These are phyloP conservation scores for Laguncularia racemosa DNA, from an alignment of 345 rosid species.

Conservation along the genomic window DNA sequence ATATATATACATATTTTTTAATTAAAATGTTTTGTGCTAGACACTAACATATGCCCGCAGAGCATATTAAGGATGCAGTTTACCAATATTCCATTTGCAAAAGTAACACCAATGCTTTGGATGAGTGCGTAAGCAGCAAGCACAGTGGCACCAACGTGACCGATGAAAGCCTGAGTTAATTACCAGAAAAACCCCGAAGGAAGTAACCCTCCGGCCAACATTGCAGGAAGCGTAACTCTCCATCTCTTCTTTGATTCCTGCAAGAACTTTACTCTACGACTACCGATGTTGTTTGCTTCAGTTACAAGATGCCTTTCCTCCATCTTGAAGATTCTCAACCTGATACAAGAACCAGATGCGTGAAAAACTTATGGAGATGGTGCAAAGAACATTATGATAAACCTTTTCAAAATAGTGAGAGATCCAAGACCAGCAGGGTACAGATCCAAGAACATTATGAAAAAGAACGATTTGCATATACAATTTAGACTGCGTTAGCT, in stretches of 20 bases:
- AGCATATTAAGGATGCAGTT: too few relatives aligned
- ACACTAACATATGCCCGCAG: too few relatives aligned
- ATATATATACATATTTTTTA: too few relatives aligned
- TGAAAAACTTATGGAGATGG: too few relatives aligned
- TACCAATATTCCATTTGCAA: conserved; percentile 26
- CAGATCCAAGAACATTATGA: too few relatives aligned
- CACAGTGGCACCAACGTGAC: conserved; percentile 27
- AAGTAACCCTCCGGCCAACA: conserved; percentile 34
- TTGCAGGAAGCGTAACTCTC: conserved; percentile 48
- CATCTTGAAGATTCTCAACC: conserved; percentile 2
- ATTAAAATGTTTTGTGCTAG: too few relatives aligned
- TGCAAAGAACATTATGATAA: too few relatives aligned
- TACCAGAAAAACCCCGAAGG: conserved; percentile 40
- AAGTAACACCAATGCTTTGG: conserved; percentile 32
- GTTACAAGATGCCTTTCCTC: conserved; percentile 23
- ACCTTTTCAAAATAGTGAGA: too few relatives aligned
- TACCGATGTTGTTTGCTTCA: conserved; percentile 1
- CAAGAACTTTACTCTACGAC: conserved; percentile 20
- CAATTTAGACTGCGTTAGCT: too few relatives aligned
- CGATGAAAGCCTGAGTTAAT: conserved; percentile 50
- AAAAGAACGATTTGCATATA: too few relatives aligned
- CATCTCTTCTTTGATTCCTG: conserved; percentile 29
- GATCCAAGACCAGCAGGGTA: too few relatives aligned
- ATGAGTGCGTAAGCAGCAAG: conserved; percentile 46
- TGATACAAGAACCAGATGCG: conserved; percentile 2